A percentile compares a stretch with the other conserved stretches of the same genome.
Conservation (phyloP, 176 grass and related monocot species). For the Tuctoria greenei region DNA sequence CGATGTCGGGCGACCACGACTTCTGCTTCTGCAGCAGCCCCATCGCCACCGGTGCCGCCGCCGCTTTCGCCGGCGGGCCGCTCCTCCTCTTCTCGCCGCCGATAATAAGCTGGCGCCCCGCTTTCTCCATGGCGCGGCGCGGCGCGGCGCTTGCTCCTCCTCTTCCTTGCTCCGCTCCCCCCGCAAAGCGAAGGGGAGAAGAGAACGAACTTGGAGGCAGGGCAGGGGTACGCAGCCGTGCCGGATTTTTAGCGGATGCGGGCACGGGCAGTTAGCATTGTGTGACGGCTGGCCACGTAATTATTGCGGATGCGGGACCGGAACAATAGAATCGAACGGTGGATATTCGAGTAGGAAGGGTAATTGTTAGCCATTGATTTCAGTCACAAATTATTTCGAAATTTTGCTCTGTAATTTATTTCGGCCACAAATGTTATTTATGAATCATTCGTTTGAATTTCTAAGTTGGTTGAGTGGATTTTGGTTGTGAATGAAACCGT, state of each 20-base stretch:
- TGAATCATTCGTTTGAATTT: not conserved
- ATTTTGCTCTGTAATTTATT: not conserved
- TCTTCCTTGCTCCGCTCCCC: constrained; percentile 14
- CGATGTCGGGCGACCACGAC: constrained; percentile 81
- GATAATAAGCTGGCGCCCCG: not conserved
- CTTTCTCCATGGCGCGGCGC: constrained; percentile 42
- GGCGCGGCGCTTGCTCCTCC: not conserved
- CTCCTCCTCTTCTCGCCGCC: not conserved
- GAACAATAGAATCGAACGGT: not conserved
- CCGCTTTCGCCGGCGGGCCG: no score
- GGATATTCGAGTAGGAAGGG: not conserved
- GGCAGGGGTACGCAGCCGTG: constrained; percentile 1
- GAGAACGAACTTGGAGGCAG: not conserved
- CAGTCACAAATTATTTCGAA: not conserved
- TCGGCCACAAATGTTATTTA: not conserved
- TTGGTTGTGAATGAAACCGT: not conserved
- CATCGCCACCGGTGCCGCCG: not conserved
- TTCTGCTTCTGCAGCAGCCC: constrained; percentile 69
- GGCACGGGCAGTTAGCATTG: not conserved
- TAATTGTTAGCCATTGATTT: constrained; percentile 31
- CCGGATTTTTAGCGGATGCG: constrained; percentile 34
- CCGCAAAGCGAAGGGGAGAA: constrained; percentile 38
- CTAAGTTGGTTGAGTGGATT: not conserved
- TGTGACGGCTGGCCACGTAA: constrained; percentile 41
- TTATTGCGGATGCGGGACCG: not conserved